Evolutionary conservation across 495 filamentous ascomycete species (phyloP).

Genomic region (Parmelia sp.): DNA sequence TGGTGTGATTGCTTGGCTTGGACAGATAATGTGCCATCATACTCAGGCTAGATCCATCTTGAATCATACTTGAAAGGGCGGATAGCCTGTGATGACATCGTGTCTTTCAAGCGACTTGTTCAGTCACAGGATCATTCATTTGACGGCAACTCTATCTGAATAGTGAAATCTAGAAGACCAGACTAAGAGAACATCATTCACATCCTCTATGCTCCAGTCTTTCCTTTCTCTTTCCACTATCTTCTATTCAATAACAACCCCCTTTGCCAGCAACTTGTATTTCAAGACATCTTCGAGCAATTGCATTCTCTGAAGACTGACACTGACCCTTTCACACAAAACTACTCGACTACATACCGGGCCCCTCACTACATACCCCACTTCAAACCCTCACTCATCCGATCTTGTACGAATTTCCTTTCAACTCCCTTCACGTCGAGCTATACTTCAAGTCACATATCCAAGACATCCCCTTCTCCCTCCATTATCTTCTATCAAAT

Average conservation of each 20-base stretch:
- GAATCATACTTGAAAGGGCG: background rate
- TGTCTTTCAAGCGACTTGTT: background rate
- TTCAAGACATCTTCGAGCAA: background rate
- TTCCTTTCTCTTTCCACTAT: background rate
- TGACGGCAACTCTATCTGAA: background rate
- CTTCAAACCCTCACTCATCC: background rate
- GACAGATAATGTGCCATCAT: background rate
- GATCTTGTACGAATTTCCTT: background rate
- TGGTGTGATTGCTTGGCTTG: background rate
- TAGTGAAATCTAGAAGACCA: background rate
- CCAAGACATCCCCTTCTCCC: background rate
- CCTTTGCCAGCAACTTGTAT: background rate
- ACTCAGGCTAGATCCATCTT: too few species aligned
- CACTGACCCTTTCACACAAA: background rate
- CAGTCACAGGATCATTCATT: background rate
- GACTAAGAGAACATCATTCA: background rate
- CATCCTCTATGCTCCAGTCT: background rate
- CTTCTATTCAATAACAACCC: background rate
- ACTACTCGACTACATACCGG: background rate
- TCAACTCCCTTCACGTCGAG: background rate
- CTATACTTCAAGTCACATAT: background rate
- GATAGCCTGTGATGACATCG: background rate
- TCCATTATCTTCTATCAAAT: background rate
- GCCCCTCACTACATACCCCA: background rate
- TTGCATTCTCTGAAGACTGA: background rate